Conservation (phyloP, 306 rosid species). For the Ammopiptanthus mongolicus region DNA sequence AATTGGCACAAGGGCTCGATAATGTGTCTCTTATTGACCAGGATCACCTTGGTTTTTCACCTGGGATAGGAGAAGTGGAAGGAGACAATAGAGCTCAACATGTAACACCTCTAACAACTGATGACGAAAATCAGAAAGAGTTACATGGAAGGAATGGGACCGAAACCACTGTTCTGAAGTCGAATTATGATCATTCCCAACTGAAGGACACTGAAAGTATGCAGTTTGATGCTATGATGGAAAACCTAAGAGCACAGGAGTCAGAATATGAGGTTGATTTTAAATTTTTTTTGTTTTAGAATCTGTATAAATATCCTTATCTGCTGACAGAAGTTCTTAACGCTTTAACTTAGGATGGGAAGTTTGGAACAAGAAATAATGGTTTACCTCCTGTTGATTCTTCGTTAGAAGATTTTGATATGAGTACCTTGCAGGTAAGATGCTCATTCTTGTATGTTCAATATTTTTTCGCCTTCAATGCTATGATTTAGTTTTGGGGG, state of each 20-base stretch:
- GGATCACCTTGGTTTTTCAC: conserved; percentile 61
- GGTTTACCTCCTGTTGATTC: conserved; percentile 42
- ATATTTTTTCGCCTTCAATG: background rate
- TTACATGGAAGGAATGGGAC: conserved; percentile 37
- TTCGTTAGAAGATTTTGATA: conserved; percentile 51
- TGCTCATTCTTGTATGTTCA: background rate
- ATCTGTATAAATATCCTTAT: conserved; percentile 9
- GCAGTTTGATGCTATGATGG: conserved; percentile 47
- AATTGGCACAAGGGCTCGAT: conserved; percentile 67
- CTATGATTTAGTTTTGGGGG: background rate
- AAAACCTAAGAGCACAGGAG: conserved; percentile 40
- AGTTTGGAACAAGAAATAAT: conserved; percentile 38
- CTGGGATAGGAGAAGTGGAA: conserved; percentile 34
- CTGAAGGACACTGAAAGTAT: conserved; percentile 41
- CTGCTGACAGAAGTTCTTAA: conserved; percentile 11
- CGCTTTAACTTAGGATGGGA: conserved; percentile 43
- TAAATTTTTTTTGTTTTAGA: background rate
- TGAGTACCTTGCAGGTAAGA: conserved; percentile 57
- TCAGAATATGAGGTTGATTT: conserved; percentile 47
- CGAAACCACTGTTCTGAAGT: conserved; percentile 9
- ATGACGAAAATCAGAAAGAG: conserved; percentile 41
- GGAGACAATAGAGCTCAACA: conserved; percentile 45
- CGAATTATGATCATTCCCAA: conserved; percentile 43
- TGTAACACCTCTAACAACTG: conserved; percentile 48
- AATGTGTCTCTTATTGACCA: conserved; percentile 77